These are phyloP conservation scores for Tilletia walkeri DNA, from an alignment of 1,284 basidiomycete genomes.

Conservation along the genomic window DNA sequence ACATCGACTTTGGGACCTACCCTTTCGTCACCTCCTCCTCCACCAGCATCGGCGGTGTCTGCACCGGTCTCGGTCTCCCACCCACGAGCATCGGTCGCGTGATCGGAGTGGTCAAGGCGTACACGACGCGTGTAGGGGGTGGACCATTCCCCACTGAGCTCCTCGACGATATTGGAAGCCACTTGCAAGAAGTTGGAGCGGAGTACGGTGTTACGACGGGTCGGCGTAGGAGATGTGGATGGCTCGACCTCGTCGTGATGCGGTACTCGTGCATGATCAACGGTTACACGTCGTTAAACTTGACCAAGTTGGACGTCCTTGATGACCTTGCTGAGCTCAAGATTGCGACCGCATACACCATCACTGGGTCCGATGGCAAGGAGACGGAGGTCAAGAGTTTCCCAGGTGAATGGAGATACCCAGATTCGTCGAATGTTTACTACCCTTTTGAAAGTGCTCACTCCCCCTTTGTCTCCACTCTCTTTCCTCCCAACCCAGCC, in stretches of 20 bases:
- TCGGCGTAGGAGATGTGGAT: slow-evolving; percentile 85
- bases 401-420: slow-evolving; percentile 67
- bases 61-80: slow-evolving; percentile 92
- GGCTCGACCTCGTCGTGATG: slow-evolving; percentile 95
- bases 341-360: slow-evolving; percentile 75
- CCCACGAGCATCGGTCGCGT: slow-evolving; percentile 78
- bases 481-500: slow-evolving; percentile 60
- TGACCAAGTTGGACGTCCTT: slow-evolving; percentile 93
- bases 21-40: slow-evolving; percentile 93
- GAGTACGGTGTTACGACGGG: slow-evolving; percentile 93
- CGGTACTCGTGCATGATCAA: slow-evolving; percentile 91
- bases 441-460: not conserved
- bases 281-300: slow-evolving; percentile 87
- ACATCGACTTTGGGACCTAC: slow-evolving; percentile 96
- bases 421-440: not conserved
- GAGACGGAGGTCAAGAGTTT: slow-evolving; percentile 79
- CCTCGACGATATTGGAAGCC: slow-evolving; percentile 77
- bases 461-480: not conserved
- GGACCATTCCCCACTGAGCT: slow-evolving; percentile 97
- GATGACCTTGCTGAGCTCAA: slow-evolving; percentile 85
- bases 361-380: slow-evolving; percentile 58
- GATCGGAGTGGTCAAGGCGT: slow-evolving; percentile 94
- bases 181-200: slow-evolving; percentile 87
- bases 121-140: slow-evolving; percentile 94
- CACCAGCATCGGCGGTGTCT: slow-evolving; percentile 89